Conservation (phyloP, 148 eudicot species). For the Heliamphora exappendiculata region DNA sequence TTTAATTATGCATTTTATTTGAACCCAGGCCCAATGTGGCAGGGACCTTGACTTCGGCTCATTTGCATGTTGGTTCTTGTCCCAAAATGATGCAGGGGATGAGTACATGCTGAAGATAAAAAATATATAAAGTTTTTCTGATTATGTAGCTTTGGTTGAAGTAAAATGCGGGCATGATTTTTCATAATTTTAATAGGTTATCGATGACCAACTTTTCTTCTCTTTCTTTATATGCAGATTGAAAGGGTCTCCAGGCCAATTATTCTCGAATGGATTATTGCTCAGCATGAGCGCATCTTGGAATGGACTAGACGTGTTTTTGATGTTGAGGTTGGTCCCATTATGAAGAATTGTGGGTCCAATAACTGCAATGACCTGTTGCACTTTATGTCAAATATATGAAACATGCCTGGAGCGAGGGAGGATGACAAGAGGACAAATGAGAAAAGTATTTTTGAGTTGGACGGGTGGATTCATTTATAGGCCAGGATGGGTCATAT, state of each 20-base stretch:
- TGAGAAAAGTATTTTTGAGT: not conserved
- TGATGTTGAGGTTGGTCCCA: constrained; percentile 68
- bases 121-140: not conserved
- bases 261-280: constrained; percentile 85
- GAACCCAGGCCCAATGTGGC: not conserved
- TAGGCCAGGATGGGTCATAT: no score
- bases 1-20: not conserved
- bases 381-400: not conserved
- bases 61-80: not conserved
- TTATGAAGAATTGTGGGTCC: not conserved
- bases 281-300: constrained; percentile 66
- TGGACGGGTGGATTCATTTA: no score
- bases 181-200: not conserved
- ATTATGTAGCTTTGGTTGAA: not conserved
- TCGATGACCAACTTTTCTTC: not conserved
- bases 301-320: constrained; percentile 90
- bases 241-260: constrained; percentile 57
- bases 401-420: not conserved
- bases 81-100: not conserved
- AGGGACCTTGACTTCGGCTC: not conserved
- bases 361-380: not conserved
- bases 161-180: not conserved
- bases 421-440: not conserved
- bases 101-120: not conserved
- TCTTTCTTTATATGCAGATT: constrained; percentile 42